Base-by-base conservation (phyloP, 768 basidiomycete genomes). In the Suillus sp. region DNA sequence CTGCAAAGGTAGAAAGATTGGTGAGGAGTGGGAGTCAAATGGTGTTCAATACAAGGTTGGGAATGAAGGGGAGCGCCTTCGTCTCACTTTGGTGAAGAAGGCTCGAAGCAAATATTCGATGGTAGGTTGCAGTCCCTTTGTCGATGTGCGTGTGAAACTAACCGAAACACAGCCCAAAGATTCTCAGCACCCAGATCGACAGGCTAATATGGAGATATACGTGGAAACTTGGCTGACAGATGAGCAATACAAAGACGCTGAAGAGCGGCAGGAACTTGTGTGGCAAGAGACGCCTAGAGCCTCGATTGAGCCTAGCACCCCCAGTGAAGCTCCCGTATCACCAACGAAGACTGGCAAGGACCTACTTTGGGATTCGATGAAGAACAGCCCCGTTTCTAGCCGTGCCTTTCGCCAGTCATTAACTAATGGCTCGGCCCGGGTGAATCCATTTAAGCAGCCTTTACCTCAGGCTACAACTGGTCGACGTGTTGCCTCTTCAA, bases 221-320 rank as follows among this genome's bases (percentile, higher is more conserved):
- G 83, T 93, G n/a, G 91, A 92, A 72, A 81, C 79, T 22, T 94
- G 92, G 92, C 79, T 92, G 60, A 86, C 86, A 13, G 91, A 92
- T 61, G 89, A 86, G 62, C 87, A 91, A 67, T 89, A 90, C 72
- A 78, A 80, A 57, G 80, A 81, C 55, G 87, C 89, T 1, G 91
- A 91, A 66, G 80, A 81, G 20, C 79, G 81, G 45, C 82, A 81
- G 62, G 78, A 85, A 42, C 72, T 92, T 20, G 87, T 85, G 20
- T 91, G 89, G 89, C 90, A 91, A 70, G 89, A 91, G 65, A 79
- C 80, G 27, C 66, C 71, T 8, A 79, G 78, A 62, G 72, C 77
- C 13, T 75, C 78, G 20, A 72, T 68, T 40, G 84, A 84, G 68
- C 78, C 82, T 38, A 75, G 78, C 35, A 78, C 79, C 11, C 74